Base-by-base conservation (phyloP, 208 protist genomes). In the Leishmania tropica region DNA sequence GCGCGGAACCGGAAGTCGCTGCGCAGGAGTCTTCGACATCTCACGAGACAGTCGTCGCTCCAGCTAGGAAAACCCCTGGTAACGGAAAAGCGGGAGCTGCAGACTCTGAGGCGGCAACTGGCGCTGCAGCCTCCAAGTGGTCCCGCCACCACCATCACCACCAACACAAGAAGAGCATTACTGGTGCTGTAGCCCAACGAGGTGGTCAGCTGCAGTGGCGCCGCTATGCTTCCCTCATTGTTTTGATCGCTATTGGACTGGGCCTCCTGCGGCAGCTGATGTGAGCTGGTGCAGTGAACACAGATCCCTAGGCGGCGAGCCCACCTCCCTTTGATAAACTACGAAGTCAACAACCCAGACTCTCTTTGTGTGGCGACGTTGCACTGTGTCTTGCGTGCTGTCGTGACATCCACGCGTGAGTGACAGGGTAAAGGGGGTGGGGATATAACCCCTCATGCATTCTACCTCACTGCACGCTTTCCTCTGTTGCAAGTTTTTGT, bases 211-310 rank as follows among this genome's bases (percentile, higher is more conserved):
- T 65, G 56, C 76, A 64, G 56, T 85, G 81, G 81, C 81, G 81
- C 28, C 76, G 76, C 19, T 80, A 77, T 56, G 58, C 73, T 37
- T 85, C 81, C 1, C 51, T 85, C 56, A 62, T 78, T 51, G 81
- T 85, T 21, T 45, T 85, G 35, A 51, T 85, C n/a, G 81, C 68
- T 28, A 58, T 85, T 7, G 81, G 64, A 0, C n/a, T 85, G 70
- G 76, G 60, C 11, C 70, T 85, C 31, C 47, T 78, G 76, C 67
- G 75, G 7, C 68, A 81, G 51, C 19, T 85, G 40, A 47, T 76
- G 73, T 76, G 81, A 42, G 53, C 8, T 21, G 45, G 67, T 47
- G 48, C 53, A 48, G 45, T 3, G 70, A 35, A 21, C 67, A 48
- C 5, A 8, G 15, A 40, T 76, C 13, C 58, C 28, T 76, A 78